Evolutionary conservation across 306 rosid genomes (phyloP), one percentile per base, ranked within the genome.

Genomic region (Prinsepia uniflora): DNA sequence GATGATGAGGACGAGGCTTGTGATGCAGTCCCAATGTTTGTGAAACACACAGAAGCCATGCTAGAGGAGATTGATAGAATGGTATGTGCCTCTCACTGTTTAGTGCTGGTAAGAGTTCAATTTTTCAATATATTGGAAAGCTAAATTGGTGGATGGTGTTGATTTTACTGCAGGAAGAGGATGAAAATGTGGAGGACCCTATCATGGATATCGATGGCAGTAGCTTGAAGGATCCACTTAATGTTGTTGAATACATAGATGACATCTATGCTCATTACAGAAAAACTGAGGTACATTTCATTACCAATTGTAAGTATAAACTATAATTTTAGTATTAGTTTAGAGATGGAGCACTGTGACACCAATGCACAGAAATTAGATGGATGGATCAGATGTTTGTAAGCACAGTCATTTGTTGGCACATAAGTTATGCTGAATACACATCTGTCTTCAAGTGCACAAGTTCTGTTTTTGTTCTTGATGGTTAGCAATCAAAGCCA

Each of bases 41-140:
- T 86, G 65, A 84, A 81, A 45, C 87, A 83, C 70, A 86, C 90
- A 11, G 86, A 86, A 76, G 86, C 87, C n/a, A 78, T 86, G 80
- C 56, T 86, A 63, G 88, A 83, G 19, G 90, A 83, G 63, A 78
- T 76, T 67, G 86, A 86, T 75, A 70, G 73, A 46, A 86, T 83
- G 90, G 90, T 86, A 78, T 50, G 78, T 72, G 12, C 18, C 46
- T 45, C 63, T 58, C 2, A 11, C 41, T 12, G 41, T 57, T 60
- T 45, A 30, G 43, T 53, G 43, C 39, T 47, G 20, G 12, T 24
- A 3, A 6, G 20, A 17, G 39, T 30, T 22, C 40, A 69, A 15
- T 39, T 24, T 1, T n/a, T 48, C 19, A 13, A 9, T 6, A 17
- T 62, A 47, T 9, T 47, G 50, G 66, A 46, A 57, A 10, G 4